Evolutionary conservation across 768 basidiomycete genomes (phyloP).

Genomic region (Boletellus ananas): DNA sequence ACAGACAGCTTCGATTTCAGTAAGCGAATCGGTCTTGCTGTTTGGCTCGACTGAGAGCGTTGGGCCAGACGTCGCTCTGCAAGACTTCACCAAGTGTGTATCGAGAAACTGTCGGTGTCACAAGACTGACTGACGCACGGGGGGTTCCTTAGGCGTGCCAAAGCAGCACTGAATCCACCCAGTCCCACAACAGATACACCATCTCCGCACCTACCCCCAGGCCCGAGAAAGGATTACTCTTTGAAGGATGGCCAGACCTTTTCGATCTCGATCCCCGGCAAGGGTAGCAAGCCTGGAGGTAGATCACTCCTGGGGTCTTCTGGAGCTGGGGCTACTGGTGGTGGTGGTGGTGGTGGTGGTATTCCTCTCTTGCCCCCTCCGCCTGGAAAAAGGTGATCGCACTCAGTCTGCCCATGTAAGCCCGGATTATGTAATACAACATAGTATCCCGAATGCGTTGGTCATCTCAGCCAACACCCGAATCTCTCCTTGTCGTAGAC

Average conservation of each 20-base stretch:
- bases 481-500: constrained; percentile 6
- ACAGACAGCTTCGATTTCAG: constrained; percentile 92
- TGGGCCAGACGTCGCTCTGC: constrained; percentile 69
- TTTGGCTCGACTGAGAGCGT: constrained; percentile 5
- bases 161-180: constrained; percentile 57
- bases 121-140: background rate
- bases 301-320: constrained; percentile 38
- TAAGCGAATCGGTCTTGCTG: constrained; percentile 36
- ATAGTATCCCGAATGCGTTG: constrained; percentile 3
- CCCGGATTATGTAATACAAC: constrained; percentile 15
- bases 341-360: constrained; percentile 32
- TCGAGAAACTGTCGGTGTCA: background rate
- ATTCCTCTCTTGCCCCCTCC: constrained; percentile 84
- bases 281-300: constrained; percentile 39
- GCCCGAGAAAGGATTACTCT: constrained; percentile 90
- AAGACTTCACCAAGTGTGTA: constrained; percentile 77
- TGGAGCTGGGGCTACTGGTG: constrained; percentile 22
- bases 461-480: constrained; percentile 7
- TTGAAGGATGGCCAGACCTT: constrained; percentile 95
- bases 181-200: constrained; percentile 39
- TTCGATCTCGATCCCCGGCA: constrained; percentile 87
- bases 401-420: background rate
- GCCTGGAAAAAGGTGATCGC: constrained; percentile 48
- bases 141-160: constrained; percentile 46
- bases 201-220: constrained; percentile 69